Base-by-base conservation (phyloP, 768 basidiomycete genomes). In the Suillus hirtellus region DNA sequence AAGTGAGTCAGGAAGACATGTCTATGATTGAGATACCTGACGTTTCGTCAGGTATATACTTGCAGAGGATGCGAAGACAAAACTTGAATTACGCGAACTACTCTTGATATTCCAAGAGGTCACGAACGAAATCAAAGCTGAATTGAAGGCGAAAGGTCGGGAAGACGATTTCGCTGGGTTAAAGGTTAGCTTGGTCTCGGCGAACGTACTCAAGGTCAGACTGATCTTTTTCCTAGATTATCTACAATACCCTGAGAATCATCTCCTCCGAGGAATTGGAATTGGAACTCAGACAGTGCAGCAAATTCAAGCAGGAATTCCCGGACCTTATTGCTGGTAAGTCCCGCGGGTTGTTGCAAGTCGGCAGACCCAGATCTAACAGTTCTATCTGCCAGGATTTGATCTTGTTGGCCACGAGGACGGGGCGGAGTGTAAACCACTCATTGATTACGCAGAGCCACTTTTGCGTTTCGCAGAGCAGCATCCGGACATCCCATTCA, bases 341-440 rank as follows among this genome's bases (percentile, higher is more conserved):
- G 68, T 61, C 11, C 21, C 21, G 34, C 24, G 15, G 9, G 34
- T 17, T 56, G n/a, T 8, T 31, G n/a, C 5, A 14, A 21, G 14
- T 40, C 27, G 35, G 19, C 40, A 37, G 17, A 37, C 12, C 31
- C 19, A 35, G n/a, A 19, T 12, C 19, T 44, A 34, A 58, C 14
- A 46, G 55, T 34, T 21, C 9, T 21, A 53, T 42, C 52, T 42
- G 1, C 47, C 53, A 78, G 81, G 80, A 4, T 84, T 84, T 64
- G 83, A 84, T 68, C 73, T 83, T 34, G 83, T 84, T 34, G 82
- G 81, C 1, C 76, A 80, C 60, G 80, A 83, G 65, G 80, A 84
- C 63, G 71, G 68, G 27, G 64, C 72, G 19, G 67, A 72, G 43
- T 40, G 38, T 17, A 40, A 40, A 40, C 78, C 80, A 4, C 74